phyloP scores from a whole-genome alignment of 2,329 filamentous ascomycete genomes.

The Aspergillus intermedius region DNA sequence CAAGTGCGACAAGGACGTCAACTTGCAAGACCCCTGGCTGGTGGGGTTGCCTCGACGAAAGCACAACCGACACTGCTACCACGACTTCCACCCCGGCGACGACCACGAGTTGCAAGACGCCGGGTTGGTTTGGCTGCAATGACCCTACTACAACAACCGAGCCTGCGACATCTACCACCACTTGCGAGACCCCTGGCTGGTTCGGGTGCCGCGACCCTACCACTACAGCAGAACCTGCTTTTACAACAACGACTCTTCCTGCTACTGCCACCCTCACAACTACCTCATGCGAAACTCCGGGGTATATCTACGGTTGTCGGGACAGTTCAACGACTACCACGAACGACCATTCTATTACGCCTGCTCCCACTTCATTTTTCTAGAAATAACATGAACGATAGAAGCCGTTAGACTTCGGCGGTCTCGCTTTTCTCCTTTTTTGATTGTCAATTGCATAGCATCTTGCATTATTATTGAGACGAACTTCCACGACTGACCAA shows the following conservation, averaged over 20 bases:
- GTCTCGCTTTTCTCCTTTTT: background rate
- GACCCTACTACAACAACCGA: constrained; percentile 27
- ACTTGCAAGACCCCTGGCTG: constrained; percentile 90
- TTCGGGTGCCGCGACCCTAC: constrained; percentile 49
- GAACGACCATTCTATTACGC: constrained; percentile 21
- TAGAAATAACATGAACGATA: background rate
- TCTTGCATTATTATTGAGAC: background rate
- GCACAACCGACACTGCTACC: constrained; percentile 35
- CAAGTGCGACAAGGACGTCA: constrained; percentile 64
- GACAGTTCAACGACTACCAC: constrained; percentile 1
- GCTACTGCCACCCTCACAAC: background rate
- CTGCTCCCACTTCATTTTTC: constrained; percentile 18
- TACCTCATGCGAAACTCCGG: background rate
- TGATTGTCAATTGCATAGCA: background rate
- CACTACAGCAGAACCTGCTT: constrained; percentile 28
- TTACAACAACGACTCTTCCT: constrained; percentile 3
- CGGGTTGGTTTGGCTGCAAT: constrained; percentile 41
- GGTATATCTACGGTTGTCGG: background rate
- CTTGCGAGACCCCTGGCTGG: constrained; percentile 48
- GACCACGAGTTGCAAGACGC: constrained; percentile 35
- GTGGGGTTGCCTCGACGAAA: constrained; percentile 62
- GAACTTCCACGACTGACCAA: background rate
- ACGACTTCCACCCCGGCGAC: constrained; percentile 29
- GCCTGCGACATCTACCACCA: constrained; percentile 15
- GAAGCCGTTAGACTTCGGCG: background rate